phyloP scores from a whole-genome alignment of 768 basidiomycete species.

The Hericium coralloides region DNA sequence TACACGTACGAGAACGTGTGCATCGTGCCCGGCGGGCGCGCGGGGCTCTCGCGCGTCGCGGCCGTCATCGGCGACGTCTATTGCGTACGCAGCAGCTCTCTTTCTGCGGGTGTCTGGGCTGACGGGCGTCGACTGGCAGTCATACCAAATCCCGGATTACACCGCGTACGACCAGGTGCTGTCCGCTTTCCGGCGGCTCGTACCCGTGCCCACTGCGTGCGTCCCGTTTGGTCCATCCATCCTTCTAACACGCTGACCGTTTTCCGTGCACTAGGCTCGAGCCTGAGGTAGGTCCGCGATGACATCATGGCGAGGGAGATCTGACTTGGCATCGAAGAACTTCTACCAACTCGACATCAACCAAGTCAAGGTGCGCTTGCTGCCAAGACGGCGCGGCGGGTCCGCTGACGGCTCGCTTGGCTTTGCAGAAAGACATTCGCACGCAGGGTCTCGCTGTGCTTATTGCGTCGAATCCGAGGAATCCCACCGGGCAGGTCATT shows the following conservation, averaged over 20 bases:
- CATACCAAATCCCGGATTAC: conserved; percentile 89
- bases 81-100: conserved; percentile 34
- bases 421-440: conserved; percentile 58
- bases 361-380: conserved; percentile 52
- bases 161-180: conserved; percentile 83
- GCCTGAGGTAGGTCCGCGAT: conserved; percentile 27
- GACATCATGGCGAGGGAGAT: conserved; percentile 23
- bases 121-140: conserved; percentile 28
- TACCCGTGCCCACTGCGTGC: conserved; percentile 85
- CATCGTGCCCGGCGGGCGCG: conserved; percentile 90
- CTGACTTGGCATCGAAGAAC: conserved; percentile 7
- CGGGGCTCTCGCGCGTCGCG: conserved; percentile 84
- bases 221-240: conserved; percentile 19
- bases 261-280: conserved; percentile 15
- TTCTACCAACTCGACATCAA: conserved; percentile 75
- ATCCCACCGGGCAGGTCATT: conserved; percentile 89
- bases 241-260: not conserved
- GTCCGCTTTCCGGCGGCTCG: conserved; percentile 79
- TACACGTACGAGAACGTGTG: conserved; percentile 92
- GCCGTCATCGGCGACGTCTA: conserved; percentile 90
- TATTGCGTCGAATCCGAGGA: conserved; percentile 90
- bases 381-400: not conserved
- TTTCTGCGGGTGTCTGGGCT: not conserved
- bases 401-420: not conserved
- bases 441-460: conserved; percentile 81